Conservation (phyloP, 495 filamentous ascomycete genomes). For the Aspergillus campestris region DNA sequence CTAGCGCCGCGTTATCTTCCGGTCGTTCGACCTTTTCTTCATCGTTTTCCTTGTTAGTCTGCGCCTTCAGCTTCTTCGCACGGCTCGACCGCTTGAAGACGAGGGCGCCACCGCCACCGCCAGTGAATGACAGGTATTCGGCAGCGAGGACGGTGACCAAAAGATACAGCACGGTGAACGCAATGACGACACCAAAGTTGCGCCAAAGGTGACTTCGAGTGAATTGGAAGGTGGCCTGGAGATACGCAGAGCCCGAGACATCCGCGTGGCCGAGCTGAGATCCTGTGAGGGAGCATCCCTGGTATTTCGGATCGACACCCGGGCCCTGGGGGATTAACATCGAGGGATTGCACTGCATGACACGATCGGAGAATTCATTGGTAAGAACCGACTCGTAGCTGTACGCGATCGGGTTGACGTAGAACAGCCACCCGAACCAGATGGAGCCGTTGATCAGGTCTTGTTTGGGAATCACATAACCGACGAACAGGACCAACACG, state of each 20-base stretch:
- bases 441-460: conserved; percentile 53
- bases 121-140: conserved; percentile 44
- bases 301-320: conserved; percentile 39
- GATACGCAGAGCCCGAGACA: conserved; percentile 53
- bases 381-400: conserved; percentile 62
- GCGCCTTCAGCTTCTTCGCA: conserved; percentile 43
- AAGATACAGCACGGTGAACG: conserved; percentile 61
- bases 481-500: conserved; percentile 65
- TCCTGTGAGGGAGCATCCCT: conserved; percentile 56
- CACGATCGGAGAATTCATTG: conserved; percentile 56
- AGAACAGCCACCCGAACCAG: conserved; percentile 77
- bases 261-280: conserved; percentile 32
- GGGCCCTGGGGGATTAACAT: conserved; percentile 51
- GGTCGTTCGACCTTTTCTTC: conserved; percentile 36
- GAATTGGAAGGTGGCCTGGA: conserved; percentile 50
- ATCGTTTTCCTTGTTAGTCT: conserved; percentile 30
- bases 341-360: conserved; percentile 51
- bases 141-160: conserved; percentile 54
- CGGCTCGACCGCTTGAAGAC: conserved; percentile 61
- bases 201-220: conserved; percentile 63
- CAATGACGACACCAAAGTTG: conserved; percentile 69
- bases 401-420: conserved; percentile 68
- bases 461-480: conserved; percentile 66
- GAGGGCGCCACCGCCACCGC: conserved; percentile 49
- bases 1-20: conserved; percentile 31